These are phyloP conservation scores for Hsuehochloa calcarea DNA, from an alignment of 176 grass and related monocot genomes.

Conservation along the genomic window DNA sequence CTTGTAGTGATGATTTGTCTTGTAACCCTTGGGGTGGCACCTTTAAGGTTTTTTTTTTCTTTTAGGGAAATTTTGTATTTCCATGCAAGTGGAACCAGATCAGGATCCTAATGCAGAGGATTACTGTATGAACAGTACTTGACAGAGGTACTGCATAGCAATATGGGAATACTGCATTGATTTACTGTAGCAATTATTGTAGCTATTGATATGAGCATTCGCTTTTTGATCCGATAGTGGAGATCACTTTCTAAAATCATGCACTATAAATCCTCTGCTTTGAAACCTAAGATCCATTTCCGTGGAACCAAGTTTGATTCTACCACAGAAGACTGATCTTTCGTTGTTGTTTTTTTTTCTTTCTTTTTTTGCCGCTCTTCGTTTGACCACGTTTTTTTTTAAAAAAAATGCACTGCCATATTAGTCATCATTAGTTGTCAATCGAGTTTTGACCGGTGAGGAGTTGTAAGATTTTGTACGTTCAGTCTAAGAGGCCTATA, in stretches of 20 bases:
- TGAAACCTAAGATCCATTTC: no score
- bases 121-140: no score
- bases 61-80: background rate
- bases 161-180: no score
- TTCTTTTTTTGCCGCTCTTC: background rate
- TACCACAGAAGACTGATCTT: background rate
- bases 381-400: background rate
- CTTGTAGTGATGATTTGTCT: conserved; percentile 44
- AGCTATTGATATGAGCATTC: no score
- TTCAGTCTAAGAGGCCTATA: background rate
- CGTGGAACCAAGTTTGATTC: background rate
- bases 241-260: no score
- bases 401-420: background rate
- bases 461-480: background rate
- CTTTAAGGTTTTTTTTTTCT: background rate
- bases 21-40: background rate
- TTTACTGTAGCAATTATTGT: no score
- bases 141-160: no score
- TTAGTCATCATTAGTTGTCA: background rate
- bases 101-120: no score
- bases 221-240: no score
- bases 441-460: background rate
- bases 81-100: no score
- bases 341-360: no score
- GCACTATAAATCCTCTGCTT: no score